Evolutionary conservation across 345 rosid species (phyloP).

Genomic region (Eucalyptus globulus): DNA sequence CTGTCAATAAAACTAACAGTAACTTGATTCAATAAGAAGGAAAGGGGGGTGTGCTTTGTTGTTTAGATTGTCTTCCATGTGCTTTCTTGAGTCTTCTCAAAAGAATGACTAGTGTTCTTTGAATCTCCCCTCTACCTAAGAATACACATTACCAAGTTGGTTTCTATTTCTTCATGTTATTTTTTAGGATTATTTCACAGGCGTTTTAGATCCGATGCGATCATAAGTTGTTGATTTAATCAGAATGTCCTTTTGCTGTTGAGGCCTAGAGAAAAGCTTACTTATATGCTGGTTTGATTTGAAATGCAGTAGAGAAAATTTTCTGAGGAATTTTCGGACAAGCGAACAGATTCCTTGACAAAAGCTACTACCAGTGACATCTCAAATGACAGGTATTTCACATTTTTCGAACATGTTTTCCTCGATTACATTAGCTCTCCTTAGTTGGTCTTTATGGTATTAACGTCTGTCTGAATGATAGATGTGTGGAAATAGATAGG

Average conservation of each 20-base stretch:
- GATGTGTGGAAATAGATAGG: too few species aligned
- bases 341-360: background rate
- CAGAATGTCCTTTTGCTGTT: background rate
- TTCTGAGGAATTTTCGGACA: background rate
- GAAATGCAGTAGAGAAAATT: background rate
- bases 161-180: too few species aligned
- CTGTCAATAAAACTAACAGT: background rate
- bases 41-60: background rate
- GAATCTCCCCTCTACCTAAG: too few species aligned
- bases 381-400: background rate
- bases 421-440: too few species aligned
- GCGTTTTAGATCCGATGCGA: background rate
- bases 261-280: too few species aligned
- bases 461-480: too few species aligned
- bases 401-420: background rate
- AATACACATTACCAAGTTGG: too few species aligned
- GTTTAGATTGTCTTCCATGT: background rate
- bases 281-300: too few species aligned
- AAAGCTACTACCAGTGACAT: background rate
- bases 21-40: background rate
- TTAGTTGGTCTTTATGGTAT: too few species aligned
- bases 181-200: too few species aligned
- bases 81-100: background rate
- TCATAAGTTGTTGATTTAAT: background rate
- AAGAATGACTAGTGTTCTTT: too few species aligned